Base-by-base conservation (phyloP, 2,329 filamentous ascomycete species). In the Aspergillus niger region DNA sequence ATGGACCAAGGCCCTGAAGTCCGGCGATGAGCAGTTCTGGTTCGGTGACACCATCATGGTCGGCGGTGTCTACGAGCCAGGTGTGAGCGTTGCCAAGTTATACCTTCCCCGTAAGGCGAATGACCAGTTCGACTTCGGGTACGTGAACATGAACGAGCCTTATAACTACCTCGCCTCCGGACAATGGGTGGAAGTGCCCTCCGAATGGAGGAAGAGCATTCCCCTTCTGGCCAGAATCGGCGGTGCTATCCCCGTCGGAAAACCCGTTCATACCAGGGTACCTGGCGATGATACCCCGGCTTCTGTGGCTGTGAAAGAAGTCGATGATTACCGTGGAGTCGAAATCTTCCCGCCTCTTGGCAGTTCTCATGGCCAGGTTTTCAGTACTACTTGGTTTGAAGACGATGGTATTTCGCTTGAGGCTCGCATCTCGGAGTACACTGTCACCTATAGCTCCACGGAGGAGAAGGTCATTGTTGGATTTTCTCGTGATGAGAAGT, bases 21-120 rank as follows among this genome's bases (percentile, higher is more conserved):
- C 83, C 30, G 88, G 88, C 7, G 89, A 91, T 65, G 84, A 84
- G 3, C 89, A 92, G 70, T 91, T 88, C 77, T 91, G 88, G 88
- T 83, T 91, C 24, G 89, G 89, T 10, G 86, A 89, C 57, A 80
- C 82, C 0, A 75, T 91, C 8, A 79, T 91, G 0, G 77, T 91
- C 7, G 86, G 86, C 2, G 88, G 89, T 4, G 87, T 91, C 0
- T 91, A 89, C 67, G 82, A 88, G 66, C 77, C 86, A 0, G 86
- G 85, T 3, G 78, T 80, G 1, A 80, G 74, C 22, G 79, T 76
- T 10, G 85, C 83, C 0, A 81, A 76, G 10, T 76, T 91, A 8
- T 91, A 91, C 65, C 81, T 91, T 0, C 89, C 89, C 0, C 78
- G 77, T 24, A 76, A 77, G 54, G 61, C 63, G 3, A 72, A 75